These are phyloP conservation scores for Oxytropis ochrocephala DNA, from an alignment of 306 rosid genomes.

Conservation along the genomic window DNA sequence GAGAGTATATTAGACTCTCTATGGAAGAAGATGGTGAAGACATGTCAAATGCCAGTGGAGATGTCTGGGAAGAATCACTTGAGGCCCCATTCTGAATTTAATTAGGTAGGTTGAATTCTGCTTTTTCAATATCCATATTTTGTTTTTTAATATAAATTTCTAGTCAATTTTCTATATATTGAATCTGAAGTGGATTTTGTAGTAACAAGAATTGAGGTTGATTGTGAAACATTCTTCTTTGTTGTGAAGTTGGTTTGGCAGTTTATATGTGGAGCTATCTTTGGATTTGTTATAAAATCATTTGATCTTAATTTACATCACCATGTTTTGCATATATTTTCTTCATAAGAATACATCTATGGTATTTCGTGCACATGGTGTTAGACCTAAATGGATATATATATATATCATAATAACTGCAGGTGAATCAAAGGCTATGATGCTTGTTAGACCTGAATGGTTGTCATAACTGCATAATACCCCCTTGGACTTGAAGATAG, in stretches of 20 bases:
- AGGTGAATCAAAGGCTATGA: constrained; percentile 29
- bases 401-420: no score
- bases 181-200: no score
- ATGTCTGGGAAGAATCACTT: constrained; percentile 98
- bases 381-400: constrained; percentile 2
- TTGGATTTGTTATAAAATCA: no score
- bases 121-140: background rate
- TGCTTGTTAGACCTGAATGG: no score
- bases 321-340: no score
- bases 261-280: no score
- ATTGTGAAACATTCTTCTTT: background rate
- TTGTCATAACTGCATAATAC: no score
- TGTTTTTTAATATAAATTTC: no score
- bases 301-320: background rate
- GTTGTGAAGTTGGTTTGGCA: no score
- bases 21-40: constrained; percentile 99
- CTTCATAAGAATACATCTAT: background rate
- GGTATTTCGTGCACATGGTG: constrained; percentile 8
- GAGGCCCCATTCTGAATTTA: constrained; percentile 88
- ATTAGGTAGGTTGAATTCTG: constrained; percentile 30
- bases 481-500: constrained; percentile 11
- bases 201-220: no score
- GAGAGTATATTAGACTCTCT: constrained; percentile 97
- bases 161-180: no score
- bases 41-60: constrained; percentile 96